Base-by-base conservation (phyloP, 164 flowering plant genomes). In the Vitis labrusca region DNA sequence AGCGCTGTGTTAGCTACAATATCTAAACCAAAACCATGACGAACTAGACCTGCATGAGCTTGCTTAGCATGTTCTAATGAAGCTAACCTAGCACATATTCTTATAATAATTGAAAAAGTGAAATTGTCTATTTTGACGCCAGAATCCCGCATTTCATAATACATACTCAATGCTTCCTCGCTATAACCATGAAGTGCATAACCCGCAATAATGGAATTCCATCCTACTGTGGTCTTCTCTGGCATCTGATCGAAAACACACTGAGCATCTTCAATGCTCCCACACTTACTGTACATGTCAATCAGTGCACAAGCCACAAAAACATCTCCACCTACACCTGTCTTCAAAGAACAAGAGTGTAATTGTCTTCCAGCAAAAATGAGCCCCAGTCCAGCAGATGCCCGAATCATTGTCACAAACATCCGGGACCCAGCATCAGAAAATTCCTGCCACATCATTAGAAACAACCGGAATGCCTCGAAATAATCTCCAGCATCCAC, bases 231-330 rank as follows among this genome's bases (percentile, higher is more conserved):
- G 6, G 79, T 86, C 82, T 89, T 88, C 76, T 80, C 74, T 8
- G 83, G 84, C 91, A 88, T 86, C 73, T 77, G 83, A 68, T 85
- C 84, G 71, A 89, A 88, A 72, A 79, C 88, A 44, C 2, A 60
- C 10, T 70, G 80, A 52, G 91, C 94, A 75, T 85, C 89, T 65
- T 81, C 80, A 73, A 89, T 75, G 73, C 72, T 73, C 52, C 91
- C 89, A 69, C 91, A 83, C 79, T 87, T 86, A 63, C 89, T 72
- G 65, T 89, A 89, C 91, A 89, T 86, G 51, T 86, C 88, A 29
- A 89, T 87, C 78, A 86, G 59, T 0, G 84, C 83, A 70, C 90
- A 86, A 0, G 84, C 72, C 49, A 89, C 76, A 70, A 85, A 89
- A 44, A 74, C 73, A 73, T 86, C 76, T 49, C 50, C 62, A 15